Base-by-base conservation (phyloP, 768 basidiomycete genomes). In the Boletus subcaerulescens region DNA sequence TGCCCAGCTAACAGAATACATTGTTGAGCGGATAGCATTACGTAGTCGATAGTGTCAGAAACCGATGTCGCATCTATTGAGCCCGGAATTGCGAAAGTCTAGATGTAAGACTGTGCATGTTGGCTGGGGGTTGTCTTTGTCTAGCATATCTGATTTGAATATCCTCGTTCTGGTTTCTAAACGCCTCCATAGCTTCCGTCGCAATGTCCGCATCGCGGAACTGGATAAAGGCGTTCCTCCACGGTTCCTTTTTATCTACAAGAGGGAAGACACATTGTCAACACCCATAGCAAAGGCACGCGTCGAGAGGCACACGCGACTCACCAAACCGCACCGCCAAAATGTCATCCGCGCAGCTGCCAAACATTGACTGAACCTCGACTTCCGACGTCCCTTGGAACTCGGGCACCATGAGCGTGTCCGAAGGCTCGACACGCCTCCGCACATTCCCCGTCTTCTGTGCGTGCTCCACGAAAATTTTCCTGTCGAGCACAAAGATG, bases 221-320 rank as follows among this genome's bases (percentile, higher is more conserved):
- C 56, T 83, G 76, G 52, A 87, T 64, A 69, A 84, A 87, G 24
- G 78, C 82, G 4, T 59, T 68, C 7, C 69, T 67, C n/a, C 53
- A 63, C 11, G 54, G 53, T 15, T 68, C 55, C n/a, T 52, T 65
- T 55, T 68, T 63, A 56, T 50, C 65, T 71, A 73, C 57, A 74
- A 73, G 77, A 44, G 44, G 36, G 20, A 45, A 39, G 18, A 31
- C 13, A 17, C 9, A 1, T 20, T 18, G 3, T 54, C 14, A 56
- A 53, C 22, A 50, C 12, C 29, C 4, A 44, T 13, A 17, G 32
- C 18, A 43, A 15, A 35, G 12, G 14, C 33, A 35, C 33, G 33
- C 26, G 35, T 15, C 26, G 11, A 1, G 22, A 32, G 38, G 29
- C 46, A 39, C 2, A 33, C 33, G 29, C 3, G 38, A 71, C 58